Evolutionary conservation across 176 grass and related monocot species (phyloP).

Genomic region (Musa schizocarpa): DNA sequence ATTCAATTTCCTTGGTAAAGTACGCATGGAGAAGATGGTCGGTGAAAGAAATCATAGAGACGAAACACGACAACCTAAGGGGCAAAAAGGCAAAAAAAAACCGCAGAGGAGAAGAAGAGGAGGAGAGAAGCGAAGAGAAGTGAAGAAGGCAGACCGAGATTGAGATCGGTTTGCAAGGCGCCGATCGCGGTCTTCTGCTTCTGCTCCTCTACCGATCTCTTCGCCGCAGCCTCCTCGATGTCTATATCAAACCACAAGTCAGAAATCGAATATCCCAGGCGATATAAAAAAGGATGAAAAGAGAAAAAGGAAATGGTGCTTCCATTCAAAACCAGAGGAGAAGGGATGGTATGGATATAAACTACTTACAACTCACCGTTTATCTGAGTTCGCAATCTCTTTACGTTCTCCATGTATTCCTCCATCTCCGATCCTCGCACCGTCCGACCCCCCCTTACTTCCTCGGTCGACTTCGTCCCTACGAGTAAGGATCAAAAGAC

Average conservation of each 20-base stretch:
- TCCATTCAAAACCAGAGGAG: background rate
- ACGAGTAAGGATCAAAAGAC: too few species aligned
- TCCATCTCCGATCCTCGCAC: slow-evolving; percentile 37
- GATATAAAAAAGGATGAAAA: background rate
- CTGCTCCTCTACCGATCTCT: slow-evolving; percentile 77
- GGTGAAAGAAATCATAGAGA: background rate
- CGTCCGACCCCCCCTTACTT: too few species aligned
- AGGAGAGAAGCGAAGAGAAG: background rate
- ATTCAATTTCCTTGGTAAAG: background rate
- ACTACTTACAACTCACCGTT: slow-evolving; percentile 28
- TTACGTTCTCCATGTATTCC: slow-evolving; percentile 77
- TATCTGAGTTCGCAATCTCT: slow-evolving; percentile 61
- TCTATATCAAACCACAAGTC: slow-evolving; percentile 29
- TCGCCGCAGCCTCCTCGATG: slow-evolving; percentile 65
- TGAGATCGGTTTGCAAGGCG: slow-evolving; percentile 38
- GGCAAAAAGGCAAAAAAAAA: background rate
- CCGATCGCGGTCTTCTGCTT: slow-evolving; percentile 56
- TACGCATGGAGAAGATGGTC: background rate
- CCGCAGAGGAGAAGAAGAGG: background rate
- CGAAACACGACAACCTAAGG: background rate
- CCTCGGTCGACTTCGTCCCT: too few species aligned
- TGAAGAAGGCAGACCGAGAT: slow-evolving; percentile 31
- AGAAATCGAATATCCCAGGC: slow-evolving; percentile 2
- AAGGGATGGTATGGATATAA: background rate
- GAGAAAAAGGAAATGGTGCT: slow-evolving; percentile 2